Percentiles rank a stretch among this genome's conserved stretches.
Evolutionary conservation across 352 stramenopile genomes (phyloP).

Genomic region (Salisapilia sapeloensis): DNA sequence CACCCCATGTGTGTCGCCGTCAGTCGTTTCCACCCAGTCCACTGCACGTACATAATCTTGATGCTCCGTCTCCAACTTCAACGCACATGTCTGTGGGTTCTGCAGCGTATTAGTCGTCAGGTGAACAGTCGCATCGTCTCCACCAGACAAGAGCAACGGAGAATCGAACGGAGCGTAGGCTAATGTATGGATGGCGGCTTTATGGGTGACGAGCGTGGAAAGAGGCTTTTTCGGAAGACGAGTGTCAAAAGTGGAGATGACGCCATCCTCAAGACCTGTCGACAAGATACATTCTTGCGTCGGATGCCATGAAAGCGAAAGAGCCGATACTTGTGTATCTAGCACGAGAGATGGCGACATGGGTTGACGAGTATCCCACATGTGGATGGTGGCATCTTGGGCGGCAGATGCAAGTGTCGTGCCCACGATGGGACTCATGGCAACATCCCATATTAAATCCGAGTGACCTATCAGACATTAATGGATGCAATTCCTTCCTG

Average conservation of each 20-base stretch:
- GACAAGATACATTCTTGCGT: constrained; percentile 29
- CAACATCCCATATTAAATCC: constrained; percentile 58
- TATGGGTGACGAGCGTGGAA: constrained; percentile 20
- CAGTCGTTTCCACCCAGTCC: constrained; percentile 24
- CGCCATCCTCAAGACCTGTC: constrained; percentile 44
- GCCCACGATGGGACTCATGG: constrained; percentile 19
- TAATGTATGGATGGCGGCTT: constrained; percentile 30
- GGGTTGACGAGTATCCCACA: constrained; percentile 54
- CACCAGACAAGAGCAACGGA: constrained; percentile 38
- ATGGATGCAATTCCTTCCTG: background rate
- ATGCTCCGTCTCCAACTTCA: constrained; percentile 12
- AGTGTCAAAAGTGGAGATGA: constrained; percentile 48
- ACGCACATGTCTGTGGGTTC: constrained; percentile 6
- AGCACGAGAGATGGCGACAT: constrained; percentile 18
- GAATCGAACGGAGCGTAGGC: constrained; percentile 45
- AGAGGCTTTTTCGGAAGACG: constrained; percentile 24
- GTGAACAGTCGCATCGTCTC: constrained; percentile 39
- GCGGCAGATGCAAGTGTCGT: constrained; percentile 34
- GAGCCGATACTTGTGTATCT: constrained; percentile 16
- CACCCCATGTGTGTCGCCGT: background rate
- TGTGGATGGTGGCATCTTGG: constrained; percentile 46
- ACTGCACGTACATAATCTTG: constrained; percentile 57
- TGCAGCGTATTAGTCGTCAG: constrained; percentile 17
- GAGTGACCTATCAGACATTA: constrained; percentile 21
- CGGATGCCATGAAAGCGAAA: constrained; percentile 60